These are phyloP conservation scores for Naematelia aurantialba DNA, from an alignment of 768 basidiomycete species.

Conservation along the genomic window DNA sequence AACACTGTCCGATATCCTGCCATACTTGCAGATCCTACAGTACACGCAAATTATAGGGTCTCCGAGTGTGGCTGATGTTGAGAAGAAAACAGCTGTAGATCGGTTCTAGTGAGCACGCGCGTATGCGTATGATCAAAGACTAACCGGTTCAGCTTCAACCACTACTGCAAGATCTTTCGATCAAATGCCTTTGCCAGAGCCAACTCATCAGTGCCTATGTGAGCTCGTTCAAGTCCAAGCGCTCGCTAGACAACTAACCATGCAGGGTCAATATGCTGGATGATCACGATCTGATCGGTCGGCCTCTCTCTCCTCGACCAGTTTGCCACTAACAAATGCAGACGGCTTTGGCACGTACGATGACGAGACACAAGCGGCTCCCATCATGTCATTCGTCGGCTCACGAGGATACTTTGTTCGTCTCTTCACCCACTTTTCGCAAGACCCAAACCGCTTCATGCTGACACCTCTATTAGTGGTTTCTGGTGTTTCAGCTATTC, in stretches of 20 bases:
- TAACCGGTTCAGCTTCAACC: conserved; percentile 64
- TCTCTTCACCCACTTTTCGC: no score
- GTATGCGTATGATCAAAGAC: no score
- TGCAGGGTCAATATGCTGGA: conserved; percentile 52
- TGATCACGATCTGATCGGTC: conserved; percentile 58
- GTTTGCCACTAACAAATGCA: conserved; percentile 1
- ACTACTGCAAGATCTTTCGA: conserved; percentile 82
- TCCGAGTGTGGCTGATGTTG: background rate
- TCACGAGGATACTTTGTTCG: conserved; percentile 69
- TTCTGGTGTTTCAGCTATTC: conserved; percentile 89
- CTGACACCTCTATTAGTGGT: conserved; percentile 50
- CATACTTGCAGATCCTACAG: no score
- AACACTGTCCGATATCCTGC: no score
- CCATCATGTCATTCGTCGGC: conserved; percentile 62
- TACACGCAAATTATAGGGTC: background rate
- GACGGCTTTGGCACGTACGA: conserved; percentile 47
- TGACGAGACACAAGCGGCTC: conserved; percentile 40
- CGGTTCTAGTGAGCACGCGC: conserved; percentile 56
- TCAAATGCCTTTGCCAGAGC: conserved; percentile 85
- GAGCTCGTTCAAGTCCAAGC: background rate
- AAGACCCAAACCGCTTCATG: no score
- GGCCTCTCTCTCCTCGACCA: conserved; percentile 52
- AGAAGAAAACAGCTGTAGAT: conserved; percentile 65
- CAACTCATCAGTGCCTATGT: conserved; percentile 78
- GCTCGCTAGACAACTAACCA: background rate